Percentiles rank a stretch among this genome's conserved stretches.
Conservation (phyloP, 1,284 basidiomycete species). For the Leucoagaricus sp. region DNA sequence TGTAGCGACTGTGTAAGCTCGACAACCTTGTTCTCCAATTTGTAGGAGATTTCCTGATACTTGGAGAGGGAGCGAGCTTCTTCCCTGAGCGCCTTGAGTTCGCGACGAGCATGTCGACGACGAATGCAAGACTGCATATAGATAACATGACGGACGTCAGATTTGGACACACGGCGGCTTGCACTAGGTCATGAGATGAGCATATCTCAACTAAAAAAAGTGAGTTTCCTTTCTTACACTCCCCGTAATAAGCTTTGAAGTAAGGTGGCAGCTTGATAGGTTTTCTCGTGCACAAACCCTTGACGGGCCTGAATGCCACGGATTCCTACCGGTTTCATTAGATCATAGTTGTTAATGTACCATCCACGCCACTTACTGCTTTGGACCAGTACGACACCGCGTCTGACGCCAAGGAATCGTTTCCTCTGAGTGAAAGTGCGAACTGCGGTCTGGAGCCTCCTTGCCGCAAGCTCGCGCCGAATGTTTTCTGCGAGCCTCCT, state of each 20-base stretch:
- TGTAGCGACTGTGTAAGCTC: slow-evolving; percentile 98
- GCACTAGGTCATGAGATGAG: slow-evolving; percentile 47
- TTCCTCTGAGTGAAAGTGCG: slow-evolving; percentile 79
- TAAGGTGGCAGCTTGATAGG: slow-evolving; percentile 66
- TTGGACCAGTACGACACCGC: slow-evolving; percentile 77
- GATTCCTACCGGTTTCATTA: slow-evolving; percentile 50
- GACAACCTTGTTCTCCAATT: slow-evolving; percentile 98
- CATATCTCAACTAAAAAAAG: background rate
- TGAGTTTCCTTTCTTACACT: slow-evolving; percentile 55
- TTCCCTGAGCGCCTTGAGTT: slow-evolving; percentile 81
- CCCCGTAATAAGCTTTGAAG: slow-evolving; percentile 91
- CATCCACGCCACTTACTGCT: slow-evolving; percentile 63
- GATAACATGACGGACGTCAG: slow-evolving; percentile 76
- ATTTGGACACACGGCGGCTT: slow-evolving; percentile 61
- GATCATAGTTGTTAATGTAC: background rate
- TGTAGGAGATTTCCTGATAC: slow-evolving; percentile 99
- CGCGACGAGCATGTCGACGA: slow-evolving; percentile 84
- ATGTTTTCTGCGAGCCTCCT: slow-evolving; percentile 71
- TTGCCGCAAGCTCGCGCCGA: slow-evolving; percentile 75
- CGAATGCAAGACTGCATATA: slow-evolving; percentile 93
- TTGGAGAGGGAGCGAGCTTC: slow-evolving; percentile 97
- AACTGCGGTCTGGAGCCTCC: slow-evolving; percentile 74
- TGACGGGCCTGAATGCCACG: slow-evolving; percentile 82
- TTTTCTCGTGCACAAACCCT: slow-evolving; percentile 62
- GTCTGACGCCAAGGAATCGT: slow-evolving; percentile 65